Evolutionary conservation across 306 rosid species (phyloP), one percentile per base, ranked within the genome.

Genomic region (Morella rubra): DNA sequence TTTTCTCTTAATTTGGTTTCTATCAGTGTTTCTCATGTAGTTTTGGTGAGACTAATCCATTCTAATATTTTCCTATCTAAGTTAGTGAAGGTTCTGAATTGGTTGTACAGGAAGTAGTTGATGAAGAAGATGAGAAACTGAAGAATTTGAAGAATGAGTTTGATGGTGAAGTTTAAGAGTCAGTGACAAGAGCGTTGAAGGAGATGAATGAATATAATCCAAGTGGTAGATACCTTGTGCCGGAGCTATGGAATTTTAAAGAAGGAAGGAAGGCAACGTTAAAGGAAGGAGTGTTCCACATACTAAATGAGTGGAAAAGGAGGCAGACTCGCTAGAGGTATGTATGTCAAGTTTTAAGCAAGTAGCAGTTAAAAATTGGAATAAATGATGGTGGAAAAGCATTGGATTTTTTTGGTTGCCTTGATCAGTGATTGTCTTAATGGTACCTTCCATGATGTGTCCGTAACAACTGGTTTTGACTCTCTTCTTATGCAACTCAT

Each of bases 201-300:
- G n/a, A n/a, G n/a, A n/a, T 89, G 82, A 90, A 92, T 19, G 88
- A 89, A 47, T 89, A 87, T 76, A 92, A 94, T 70, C 87, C 97
- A 5, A 94, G 98, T 81, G 98, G 98, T 14, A 83, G 98, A 77
- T 91, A 90, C 71, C 18, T 75, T 6, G 0, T 88, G 68, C 67
- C 45, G 4, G 97, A 94, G 70, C 80, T 90, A 16, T 94, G 97
- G 96, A 90, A 89, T 84, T 75, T 65, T 12, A 83, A 83, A 58
- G 90, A 89, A 73, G 87, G 78, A 73, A 87, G 87, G 81, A 89
- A 77, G 79, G 98, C 98, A 5, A 49, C 76, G 0, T 45, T 92
- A 62, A 77, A 79, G 75, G 97, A 95, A 80, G 97, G 92, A 41
- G 79, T 82, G 46, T 19, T 44, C 1, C 50, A 74, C 73, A 11